Percentiles rank a stretch among this genome's conserved stretches.
Evolutionary conservation across 345 rosid genomes (phyloP).

Genomic region (Melaleuca quinquenervia): DNA sequence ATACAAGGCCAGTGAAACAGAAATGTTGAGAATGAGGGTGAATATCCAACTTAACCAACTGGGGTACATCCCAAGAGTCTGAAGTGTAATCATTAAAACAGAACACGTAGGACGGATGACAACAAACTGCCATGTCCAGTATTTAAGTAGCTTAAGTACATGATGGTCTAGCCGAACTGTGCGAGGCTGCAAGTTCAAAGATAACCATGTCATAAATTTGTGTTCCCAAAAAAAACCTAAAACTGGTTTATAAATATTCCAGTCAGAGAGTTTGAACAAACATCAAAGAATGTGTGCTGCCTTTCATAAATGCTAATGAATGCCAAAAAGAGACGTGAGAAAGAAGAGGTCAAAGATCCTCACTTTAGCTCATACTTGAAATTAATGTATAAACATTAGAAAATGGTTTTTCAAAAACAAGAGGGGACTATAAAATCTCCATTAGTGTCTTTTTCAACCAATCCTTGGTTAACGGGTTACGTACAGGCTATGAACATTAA

Average conservation of each 20-base stretch:
- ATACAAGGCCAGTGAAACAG: constrained; percentile 86
- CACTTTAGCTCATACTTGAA: neutral
- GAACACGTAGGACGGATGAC: constrained; percentile 79
- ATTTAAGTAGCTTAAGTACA: constrained; percentile 61
- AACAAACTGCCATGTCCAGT: constrained; percentile 98
- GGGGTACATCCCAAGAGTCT: constrained; percentile 59
- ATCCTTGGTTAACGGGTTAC: neutral
- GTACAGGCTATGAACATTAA: neutral
- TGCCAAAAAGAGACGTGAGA: neutral
- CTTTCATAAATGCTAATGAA: neutral
- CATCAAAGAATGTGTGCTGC: neutral
- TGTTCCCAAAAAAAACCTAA: neutral
- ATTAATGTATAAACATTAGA: neutral
- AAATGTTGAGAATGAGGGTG: constrained; percentile 72
- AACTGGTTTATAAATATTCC: neutral
- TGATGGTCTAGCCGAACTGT: constrained; percentile 62
- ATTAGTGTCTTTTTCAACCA: neutral
- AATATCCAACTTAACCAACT: constrained; percentile 96
- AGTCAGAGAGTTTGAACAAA: neutral
- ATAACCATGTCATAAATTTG: neutral
- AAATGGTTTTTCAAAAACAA: neutral
- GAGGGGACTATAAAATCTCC: neutral
- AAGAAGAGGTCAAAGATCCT: neutral
- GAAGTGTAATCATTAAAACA: constrained; percentile 66
- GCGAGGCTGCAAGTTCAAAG: constrained; percentile 44